Evolutionary conservation across 306 rosid species (phyloP), one percentile per base, ranked within the genome.

Genomic region (Senna siamea): DNA sequence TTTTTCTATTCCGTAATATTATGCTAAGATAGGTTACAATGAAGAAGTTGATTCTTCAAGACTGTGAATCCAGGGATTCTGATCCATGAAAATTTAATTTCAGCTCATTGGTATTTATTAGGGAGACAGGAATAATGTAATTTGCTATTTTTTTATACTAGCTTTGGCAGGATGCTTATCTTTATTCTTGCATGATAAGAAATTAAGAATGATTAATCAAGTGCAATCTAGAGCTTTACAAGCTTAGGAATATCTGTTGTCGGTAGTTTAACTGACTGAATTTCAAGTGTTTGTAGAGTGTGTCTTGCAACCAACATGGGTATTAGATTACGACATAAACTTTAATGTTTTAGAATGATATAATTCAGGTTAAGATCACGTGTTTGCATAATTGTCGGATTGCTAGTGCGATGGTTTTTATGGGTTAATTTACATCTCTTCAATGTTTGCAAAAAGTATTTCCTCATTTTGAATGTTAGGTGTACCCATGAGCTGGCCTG

Each of bases 221-320:
- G 46, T 53, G 65, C 20, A 17, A 12, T 22, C 80, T 75, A 26
- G 55, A 37, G 35, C 65, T 64, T 52, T 14, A 51, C 53, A 63
- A 63, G 18, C 51, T 1, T 44, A 22, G 63, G 62, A 51, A 61
- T 51, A 37, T 34, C 8, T 35, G 41, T 23, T 57, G 9, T 18
- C 23, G 14, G 48, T 69, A 11, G 15, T 23, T 72, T 17, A 46
- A 30, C 20, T 46, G 20, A 2, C 4, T 47, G 52, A 14, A 6
- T 47, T 47, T 47, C 19, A 47, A 47, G 0, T 14, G 7, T 47
- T 15, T 47, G 52, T 47, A 11, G 52, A 14, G 15, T 47, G 52
- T 47, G 52, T n/a, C n/a, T n/a, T n/a, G n/a, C n/a, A n/a, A n/a
- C n/a, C n/a, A n/a, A n/a, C n/a, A n/a, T n/a, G n/a, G n/a, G n/a